phyloP scores from a whole-genome alignment of 2,329 filamentous ascomycete species.

The Sordariomycetes sp. region DNA sequence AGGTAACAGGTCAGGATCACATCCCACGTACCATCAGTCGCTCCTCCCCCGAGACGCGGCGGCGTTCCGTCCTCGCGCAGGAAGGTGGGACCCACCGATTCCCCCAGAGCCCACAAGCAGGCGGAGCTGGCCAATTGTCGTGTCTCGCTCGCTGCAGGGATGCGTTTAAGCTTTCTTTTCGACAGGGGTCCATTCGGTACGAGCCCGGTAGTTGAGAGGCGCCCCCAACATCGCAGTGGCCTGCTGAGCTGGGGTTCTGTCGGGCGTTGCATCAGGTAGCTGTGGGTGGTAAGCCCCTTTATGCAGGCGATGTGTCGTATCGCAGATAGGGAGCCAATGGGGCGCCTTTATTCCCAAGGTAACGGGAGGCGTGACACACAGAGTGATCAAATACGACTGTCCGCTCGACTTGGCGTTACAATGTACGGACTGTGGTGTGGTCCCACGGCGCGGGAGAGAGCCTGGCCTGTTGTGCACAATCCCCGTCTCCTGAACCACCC shows the following conservation, averaged over 20 bases:
- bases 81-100: background rate
- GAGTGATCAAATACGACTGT: background rate
- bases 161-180: background rate
- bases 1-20: background rate
- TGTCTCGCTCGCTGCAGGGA: background rate
- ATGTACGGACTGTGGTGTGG: background rate
- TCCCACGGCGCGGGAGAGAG: background rate
- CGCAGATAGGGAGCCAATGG: background rate
- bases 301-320: background rate
- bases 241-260: background rate
- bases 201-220: background rate
- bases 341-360: background rate
- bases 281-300: background rate
- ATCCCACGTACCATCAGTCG: too few relatives aligned
- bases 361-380: background rate
- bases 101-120: background rate
- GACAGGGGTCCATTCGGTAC: background rate
- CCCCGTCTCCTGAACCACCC: background rate
- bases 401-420: background rate
- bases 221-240: background rate
- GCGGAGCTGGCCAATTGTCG: background rate
- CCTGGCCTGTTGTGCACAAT: background rate
- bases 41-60: background rate
- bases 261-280: background rate
- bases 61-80: background rate